Base-by-base conservation (phyloP, 768 basidiomycete genomes). In the Clathrus columnatus region DNA sequence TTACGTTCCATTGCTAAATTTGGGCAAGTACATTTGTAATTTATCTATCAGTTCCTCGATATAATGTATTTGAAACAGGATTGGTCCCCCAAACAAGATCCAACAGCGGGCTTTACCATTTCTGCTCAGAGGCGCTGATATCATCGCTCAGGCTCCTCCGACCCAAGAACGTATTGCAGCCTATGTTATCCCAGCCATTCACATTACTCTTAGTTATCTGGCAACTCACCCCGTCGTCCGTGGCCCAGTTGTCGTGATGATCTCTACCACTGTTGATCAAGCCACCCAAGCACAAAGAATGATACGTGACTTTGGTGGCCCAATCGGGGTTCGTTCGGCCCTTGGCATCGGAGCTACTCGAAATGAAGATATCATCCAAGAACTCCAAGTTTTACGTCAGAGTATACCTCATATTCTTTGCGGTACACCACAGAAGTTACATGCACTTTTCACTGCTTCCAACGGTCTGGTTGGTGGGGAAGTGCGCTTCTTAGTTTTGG, bases 81-180 rank as follows among this genome's bases (percentile, higher is more conserved):
- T 98, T 59, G 94, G 95, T 0, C 96, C 96, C 1, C 96, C 96
- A 5, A 97, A 97, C 70, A 99, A 99, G 75, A 96, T 99, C 61
- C 96, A 98, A 70, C 92, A 95, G 65, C 82, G 95, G 48, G 94
- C 96, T 45, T 74, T 99, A 49, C 96, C 96, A 6, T 97, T 97
- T 73, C 81, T 99, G 57, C 77, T 98, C 29, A 82, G 87, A 50
- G 94, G 92, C 7, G 82, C 91, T 32, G 96, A 99, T 63, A 97
- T 98, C 65, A 98, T 99, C 64, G 94, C 95, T 7, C 96, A 99
- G 70, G 96, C 95, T 8, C 96, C 96, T 47, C 94, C 96, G 0
- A 98, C 96, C 0, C 95, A 97, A 68, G 96, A 99, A 68, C 81
- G 96, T 46, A 99, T 99, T 63, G 94, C 95, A 21, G 92, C 94